Percentiles rank a stretch among this genome's conserved stretches.
Evolutionary conservation across 2,329 filamentous ascomycete genomes (phyloP).

Genomic region (Microdochium bolleyi): DNA sequence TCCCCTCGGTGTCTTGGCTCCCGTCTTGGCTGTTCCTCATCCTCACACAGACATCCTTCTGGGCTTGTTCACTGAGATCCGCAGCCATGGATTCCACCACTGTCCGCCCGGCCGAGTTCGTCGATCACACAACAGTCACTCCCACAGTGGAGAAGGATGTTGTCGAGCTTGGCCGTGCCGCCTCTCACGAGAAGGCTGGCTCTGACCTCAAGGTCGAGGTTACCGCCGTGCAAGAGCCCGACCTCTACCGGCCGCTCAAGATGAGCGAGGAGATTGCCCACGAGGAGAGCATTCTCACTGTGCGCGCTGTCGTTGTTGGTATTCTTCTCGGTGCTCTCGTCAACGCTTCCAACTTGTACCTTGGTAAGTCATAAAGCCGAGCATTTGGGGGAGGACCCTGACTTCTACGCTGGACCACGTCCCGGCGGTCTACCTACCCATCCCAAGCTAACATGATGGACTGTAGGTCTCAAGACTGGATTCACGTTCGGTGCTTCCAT

Average conservation of each 20-base stretch:
- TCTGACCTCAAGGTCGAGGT: background rate
- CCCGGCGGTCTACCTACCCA: no score
- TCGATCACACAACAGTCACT: conserved; percentile 8
- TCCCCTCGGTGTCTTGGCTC: background rate
- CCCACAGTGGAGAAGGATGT: conserved; percentile 8
- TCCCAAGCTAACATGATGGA: background rate
- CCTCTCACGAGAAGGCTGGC: background rate
- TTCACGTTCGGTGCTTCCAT: conserved; percentile 40
- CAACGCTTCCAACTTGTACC: conserved; percentile 55
- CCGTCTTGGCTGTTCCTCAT: background rate
- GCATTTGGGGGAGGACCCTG: no score
- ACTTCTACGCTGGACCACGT: no score
- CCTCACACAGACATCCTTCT: background rate
- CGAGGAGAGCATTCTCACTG: conserved; percentile 41
- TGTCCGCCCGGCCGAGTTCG: conserved; percentile 10
- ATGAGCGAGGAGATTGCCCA: background rate
- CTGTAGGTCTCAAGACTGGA: conserved; percentile 37
- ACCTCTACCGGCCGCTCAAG: background rate
- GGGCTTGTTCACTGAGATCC: conserved; percentile 5
- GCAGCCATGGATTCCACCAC: conserved; percentile 15
- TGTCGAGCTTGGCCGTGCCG: background rate
- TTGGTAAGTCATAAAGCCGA: conserved; percentile 21
- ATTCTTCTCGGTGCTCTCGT: conserved; percentile 49
- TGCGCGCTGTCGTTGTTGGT: conserved; percentile 47
- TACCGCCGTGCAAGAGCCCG: background rate